A percentile compares a stretch with the other conserved stretches of the same genome.
Conservation (phyloP, 23 red algal genomes). For the Gracilaria caudata region DNA sequence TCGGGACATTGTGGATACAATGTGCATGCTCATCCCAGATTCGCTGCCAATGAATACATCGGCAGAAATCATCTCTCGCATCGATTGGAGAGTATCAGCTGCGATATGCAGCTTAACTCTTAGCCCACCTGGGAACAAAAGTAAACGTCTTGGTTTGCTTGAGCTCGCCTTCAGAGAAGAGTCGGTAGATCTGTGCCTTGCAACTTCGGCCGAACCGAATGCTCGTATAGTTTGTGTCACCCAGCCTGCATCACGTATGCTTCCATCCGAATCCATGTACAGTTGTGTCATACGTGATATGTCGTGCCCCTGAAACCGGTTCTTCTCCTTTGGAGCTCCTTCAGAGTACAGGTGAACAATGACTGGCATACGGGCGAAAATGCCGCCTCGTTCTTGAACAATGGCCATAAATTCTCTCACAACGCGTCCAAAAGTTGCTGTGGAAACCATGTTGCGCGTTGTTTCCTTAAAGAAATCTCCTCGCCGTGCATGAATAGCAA, state of each 20-base stretch:
- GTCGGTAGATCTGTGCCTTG: not conserved
- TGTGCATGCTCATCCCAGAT: constrained; percentile 60
- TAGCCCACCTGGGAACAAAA: constrained; percentile 29
- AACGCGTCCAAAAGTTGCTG: constrained; percentile 15
- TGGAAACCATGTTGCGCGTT: constrained; percentile 43
- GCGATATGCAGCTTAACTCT: constrained; percentile 48
- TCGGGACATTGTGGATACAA: constrained; percentile 35
- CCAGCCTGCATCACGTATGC: constrained; percentile 12
- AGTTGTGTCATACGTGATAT: constrained; percentile 13
- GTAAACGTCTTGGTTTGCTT: not conserved
- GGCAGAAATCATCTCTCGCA: constrained; percentile 68
- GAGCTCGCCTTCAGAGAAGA: not conserved
- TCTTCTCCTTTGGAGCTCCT: constrained; percentile 15
- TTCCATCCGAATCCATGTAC: constrained; percentile 50
- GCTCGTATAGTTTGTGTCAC: constrained; percentile 28
- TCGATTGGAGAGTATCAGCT: constrained; percentile 50
- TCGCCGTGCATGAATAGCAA: constrained; percentile 49
- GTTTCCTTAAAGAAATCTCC: constrained; percentile 55
- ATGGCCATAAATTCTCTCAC: constrained; percentile 28
- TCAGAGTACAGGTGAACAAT: constrained; percentile 54
- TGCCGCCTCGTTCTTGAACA: constrained; percentile 35
- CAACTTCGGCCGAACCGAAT: not conserved
- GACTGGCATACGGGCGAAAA: constrained; percentile 53
- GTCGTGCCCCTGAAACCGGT: constrained; percentile 33
- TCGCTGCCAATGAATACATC: constrained; percentile 70